phyloP scores from a whole-genome alignment of 352 stramenopile genomes.

The Pythium utonaiense region DNA sequence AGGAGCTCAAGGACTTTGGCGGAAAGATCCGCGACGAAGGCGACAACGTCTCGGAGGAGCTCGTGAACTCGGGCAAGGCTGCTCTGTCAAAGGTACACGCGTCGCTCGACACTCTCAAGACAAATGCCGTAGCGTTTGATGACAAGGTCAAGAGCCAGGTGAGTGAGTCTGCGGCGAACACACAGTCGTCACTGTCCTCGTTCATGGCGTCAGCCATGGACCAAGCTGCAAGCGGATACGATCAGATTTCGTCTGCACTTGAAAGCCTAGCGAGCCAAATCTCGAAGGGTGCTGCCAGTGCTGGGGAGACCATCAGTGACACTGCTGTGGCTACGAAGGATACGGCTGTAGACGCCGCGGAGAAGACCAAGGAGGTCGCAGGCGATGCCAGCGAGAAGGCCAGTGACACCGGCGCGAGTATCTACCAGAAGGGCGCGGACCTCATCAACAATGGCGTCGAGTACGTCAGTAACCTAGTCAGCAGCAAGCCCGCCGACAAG shows the following conservation, averaged over 20 bases:
- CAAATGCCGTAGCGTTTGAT: slow-evolving; percentile 57
- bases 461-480: slow-evolving; percentile 48
- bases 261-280: slow-evolving; percentile 26
- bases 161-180: slow-evolving; percentile 39
- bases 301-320: slow-evolving; percentile 33
- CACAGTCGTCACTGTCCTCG: slow-evolving; percentile 46
- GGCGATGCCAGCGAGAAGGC: slow-evolving; percentile 56
- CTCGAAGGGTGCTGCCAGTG: slow-evolving; percentile 15
- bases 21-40: slow-evolving; percentile 52
- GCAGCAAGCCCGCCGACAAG: slow-evolving; percentile 48
- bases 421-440: slow-evolving; percentile 39
- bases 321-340: slow-evolving; percentile 42
- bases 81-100: slow-evolving; percentile 35
- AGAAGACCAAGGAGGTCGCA: slow-evolving; percentile 48
- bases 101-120: slow-evolving; percentile 36
- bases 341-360: slow-evolving; percentile 38
- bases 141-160: slow-evolving; percentile 29
- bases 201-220: slow-evolving; percentile 47
- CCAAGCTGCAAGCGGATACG: slow-evolving; percentile 46
- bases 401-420: slow-evolving; percentile 43
- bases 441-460: slow-evolving; percentile 43
- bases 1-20: slow-evolving; percentile 59
- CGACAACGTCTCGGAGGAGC: slow-evolving; percentile 38
- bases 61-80: slow-evolving; percentile 46
- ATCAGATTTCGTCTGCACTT: slow-evolving; percentile 50